Evolutionary conservation across 1,284 basidiomycete species (phyloP), one percentile per base, ranked within the genome.

Genomic region (Schizopora paradoxa): DNA sequence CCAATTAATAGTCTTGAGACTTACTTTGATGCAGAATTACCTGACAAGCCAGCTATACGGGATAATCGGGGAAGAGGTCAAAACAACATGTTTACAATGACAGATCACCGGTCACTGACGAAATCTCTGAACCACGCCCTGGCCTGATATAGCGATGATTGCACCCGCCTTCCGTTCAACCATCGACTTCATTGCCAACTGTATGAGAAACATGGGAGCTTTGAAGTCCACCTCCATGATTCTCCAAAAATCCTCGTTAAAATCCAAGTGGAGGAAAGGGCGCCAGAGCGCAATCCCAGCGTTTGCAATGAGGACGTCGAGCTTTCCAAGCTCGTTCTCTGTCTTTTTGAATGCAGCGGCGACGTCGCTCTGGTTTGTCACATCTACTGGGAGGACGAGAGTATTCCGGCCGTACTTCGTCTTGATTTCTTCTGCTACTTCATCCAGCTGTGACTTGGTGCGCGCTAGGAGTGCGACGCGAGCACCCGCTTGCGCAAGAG

Each of bases 391-490:
- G 22, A 28, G 37, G n/a, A 44, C 33, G 34, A 44, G 43, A 2
- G 43, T 36, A n/a, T n/a, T n/a, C n/a, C n/a, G n/a, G n/a, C n/a
- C n/a, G n/a, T n/a, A n/a, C 6, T 33, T 33, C 10, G 32, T 25
- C 6, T 26, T 8, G 32, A 44, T 44, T 3, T 35, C 33, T n/a
- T 25, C 39, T 34, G 43, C 43, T 21, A 44, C 19, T 2, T 28
- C 31, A n/a, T 36, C 31, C n/a, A 44, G 34, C 33, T 44, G 28
- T 8, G 31, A 18, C 13, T 13, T 18, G 4, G 43, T 36, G 23
- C 43, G 43, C 22, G 43, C 14, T 19, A 44, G 43, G 22, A 44
- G 43, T n/a, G 43, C 33, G 14, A 44, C 19, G 32, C 19, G 16
- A 7, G 43, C 14, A 11, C 28, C 43, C 25, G 29, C 28, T 35